These are phyloP conservation scores for Tetracentron sinense DNA, from an alignment of 164 flowering plant species.

Conservation along the genomic window DNA sequence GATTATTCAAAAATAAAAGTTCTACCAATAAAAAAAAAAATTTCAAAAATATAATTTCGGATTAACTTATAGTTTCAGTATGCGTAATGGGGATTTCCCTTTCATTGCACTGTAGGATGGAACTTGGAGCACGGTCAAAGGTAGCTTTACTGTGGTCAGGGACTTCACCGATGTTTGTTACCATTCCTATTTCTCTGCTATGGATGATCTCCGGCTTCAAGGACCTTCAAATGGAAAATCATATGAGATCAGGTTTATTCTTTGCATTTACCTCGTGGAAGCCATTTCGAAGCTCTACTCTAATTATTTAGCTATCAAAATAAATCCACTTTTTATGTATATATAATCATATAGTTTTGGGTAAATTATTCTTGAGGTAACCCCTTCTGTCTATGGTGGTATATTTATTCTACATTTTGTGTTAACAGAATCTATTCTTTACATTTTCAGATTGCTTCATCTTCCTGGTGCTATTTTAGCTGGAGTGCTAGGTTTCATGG, in stretches of 20 bases:
- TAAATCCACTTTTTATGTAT: no score
- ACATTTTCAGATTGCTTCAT: constrained; percentile 51
- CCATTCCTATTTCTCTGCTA: constrained; percentile 62
- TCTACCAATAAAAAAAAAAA: not conserved
- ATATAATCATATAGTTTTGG: no score
- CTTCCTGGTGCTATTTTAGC: constrained; percentile 67
- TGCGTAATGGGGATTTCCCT: constrained; percentile 1
- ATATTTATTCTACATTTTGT: no score
- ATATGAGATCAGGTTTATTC: constrained; percentile 71
- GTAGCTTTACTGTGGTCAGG: constrained; percentile 58
- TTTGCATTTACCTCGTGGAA: constrained; percentile 1
- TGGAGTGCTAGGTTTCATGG: constrained; percentile 48
- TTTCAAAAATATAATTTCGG: no score
- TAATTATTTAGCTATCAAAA: no score
- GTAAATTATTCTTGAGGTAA: no score
- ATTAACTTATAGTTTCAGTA: not conserved
- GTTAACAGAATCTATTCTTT: not conserved
- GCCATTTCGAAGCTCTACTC: not conserved
- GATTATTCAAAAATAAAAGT: not conserved
- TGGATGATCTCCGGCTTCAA: constrained; percentile 58
- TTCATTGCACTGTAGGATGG: constrained; percentile 56
- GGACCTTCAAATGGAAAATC: constrained; percentile 45
- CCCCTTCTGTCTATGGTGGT: no score
- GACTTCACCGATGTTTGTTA: constrained; percentile 70
- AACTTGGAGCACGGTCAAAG: constrained; percentile 57